These are phyloP conservation scores for Zygoascus bituminiphila DNA, from an alignment of 805 yeast genomes.

Conservation along the genomic window DNA sequence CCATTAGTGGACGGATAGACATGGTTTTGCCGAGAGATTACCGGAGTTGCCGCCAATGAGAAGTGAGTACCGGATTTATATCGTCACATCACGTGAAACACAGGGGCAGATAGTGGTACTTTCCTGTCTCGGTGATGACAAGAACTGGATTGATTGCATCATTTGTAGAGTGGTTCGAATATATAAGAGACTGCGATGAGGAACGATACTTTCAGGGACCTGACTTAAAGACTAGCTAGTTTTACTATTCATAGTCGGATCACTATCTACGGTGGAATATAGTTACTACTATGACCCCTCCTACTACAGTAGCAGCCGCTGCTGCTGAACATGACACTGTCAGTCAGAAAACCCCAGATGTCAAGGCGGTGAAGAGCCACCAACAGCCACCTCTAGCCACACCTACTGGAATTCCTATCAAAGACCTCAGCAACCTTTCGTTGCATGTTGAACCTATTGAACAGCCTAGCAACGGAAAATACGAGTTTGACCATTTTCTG, in stretches of 20 bases:
- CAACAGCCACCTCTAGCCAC: neutral
- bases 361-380: neutral
- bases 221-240: no score
- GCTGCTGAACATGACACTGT: neutral
- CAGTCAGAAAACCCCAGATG: conserved; percentile 2
- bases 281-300: neutral
- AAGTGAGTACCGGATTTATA: neutral
- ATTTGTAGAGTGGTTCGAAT: neutral
- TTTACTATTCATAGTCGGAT: no score
- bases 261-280: no score
- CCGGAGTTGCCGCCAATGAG: neutral
- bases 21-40: no score
- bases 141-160: no score
- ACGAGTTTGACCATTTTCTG: conserved; percentile 24
- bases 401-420: neutral
- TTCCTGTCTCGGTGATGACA: no score
- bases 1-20: no score
- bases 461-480: conserved; percentile 2
- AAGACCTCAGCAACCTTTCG: neutral
- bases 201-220: no score
- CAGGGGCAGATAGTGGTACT: no score
- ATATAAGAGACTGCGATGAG: neutral
- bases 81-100: neutral
- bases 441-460: neutral
- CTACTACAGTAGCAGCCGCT: neutral